Conservation (phyloP, 345 rosid species). For the Limnanthes douglasii region DNA sequence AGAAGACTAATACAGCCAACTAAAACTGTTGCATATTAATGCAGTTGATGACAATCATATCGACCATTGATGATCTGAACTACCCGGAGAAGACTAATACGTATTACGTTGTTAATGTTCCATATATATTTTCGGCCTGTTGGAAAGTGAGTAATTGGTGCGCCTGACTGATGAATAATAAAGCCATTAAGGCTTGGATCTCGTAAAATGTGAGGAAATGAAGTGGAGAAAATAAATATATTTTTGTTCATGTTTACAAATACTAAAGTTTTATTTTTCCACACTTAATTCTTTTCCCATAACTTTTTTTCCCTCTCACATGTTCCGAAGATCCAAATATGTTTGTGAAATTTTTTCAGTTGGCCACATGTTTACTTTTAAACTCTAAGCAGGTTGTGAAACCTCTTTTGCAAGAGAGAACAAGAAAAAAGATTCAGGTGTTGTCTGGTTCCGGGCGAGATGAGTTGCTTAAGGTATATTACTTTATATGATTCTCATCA, state of each 20-base stretch:
- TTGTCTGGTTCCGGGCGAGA: conserved; percentile 66
- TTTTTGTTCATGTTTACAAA: too few relatives aligned
- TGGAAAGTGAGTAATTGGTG: conserved; percentile 85
- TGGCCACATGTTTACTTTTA: background rate
- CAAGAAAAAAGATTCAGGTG: conserved; percentile 67
- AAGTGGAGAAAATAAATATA: too few relatives aligned
- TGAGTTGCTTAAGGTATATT: conserved; percentile 62
- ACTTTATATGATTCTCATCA: conserved; percentile 1
- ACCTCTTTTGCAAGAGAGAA: conserved; percentile 92
- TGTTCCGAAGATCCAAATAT: too few relatives aligned
- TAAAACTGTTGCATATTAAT: conserved; percentile 7
- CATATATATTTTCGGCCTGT: conserved; percentile 86
- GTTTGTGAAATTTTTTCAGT: background rate
- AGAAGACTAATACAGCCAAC: conserved; percentile 82
- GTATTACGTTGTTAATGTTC: conserved; percentile 80
- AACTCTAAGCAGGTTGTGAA: conserved; percentile 54
- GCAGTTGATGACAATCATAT: conserved; percentile 77
- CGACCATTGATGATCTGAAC: conserved; percentile 83
- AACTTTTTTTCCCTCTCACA: too few relatives aligned
- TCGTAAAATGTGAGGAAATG: too few relatives aligned
- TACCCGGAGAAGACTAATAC: conserved; percentile 91
- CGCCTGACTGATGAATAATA: too few relatives aligned
- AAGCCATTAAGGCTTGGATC: too few relatives aligned
- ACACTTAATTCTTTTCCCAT: too few relatives aligned
- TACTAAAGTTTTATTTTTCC: too few relatives aligned